Evolutionary conservation across 148 eudicot genomes (phyloP).

Genomic region (Fagopyrum esculentum): DNA sequence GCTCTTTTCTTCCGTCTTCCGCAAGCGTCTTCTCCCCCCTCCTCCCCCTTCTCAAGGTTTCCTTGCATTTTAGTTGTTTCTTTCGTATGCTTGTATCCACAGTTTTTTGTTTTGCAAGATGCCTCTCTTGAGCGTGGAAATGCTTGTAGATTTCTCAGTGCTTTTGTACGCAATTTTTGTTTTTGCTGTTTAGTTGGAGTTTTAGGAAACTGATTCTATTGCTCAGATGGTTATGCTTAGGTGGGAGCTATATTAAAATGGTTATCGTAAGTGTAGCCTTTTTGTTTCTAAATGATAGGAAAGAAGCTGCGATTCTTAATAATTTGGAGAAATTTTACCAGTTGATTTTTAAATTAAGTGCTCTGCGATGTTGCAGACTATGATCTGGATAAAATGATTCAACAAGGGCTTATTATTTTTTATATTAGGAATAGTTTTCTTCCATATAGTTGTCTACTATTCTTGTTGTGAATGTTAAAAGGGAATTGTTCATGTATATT

Average conservation of each 20-base stretch:
- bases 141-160: neutral
- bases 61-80: neutral
- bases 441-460: neutral
- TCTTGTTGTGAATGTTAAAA: neutral
- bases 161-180: neutral
- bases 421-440: neutral
- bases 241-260: neutral
- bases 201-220: neutral
- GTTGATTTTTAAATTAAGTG: neutral
- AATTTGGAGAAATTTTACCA: neutral
- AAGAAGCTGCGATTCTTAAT: neutral
- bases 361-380: neutral
- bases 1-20: conserved; percentile 58
- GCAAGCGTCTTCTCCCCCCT: conserved; percentile 52
- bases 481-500: neutral
- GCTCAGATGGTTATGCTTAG: neutral
- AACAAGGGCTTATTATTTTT: neutral
- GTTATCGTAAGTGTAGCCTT: neutral
- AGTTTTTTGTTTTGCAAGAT: neutral
- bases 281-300: neutral
- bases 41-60: conserved; percentile 31
- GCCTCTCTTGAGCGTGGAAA: neutral
- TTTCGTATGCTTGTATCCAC: neutral
- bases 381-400: neutral
- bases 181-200: neutral